Conservation (phyloP, 2,329 filamentous ascomycete genomes). For the Gremmenia infestans region DNA sequence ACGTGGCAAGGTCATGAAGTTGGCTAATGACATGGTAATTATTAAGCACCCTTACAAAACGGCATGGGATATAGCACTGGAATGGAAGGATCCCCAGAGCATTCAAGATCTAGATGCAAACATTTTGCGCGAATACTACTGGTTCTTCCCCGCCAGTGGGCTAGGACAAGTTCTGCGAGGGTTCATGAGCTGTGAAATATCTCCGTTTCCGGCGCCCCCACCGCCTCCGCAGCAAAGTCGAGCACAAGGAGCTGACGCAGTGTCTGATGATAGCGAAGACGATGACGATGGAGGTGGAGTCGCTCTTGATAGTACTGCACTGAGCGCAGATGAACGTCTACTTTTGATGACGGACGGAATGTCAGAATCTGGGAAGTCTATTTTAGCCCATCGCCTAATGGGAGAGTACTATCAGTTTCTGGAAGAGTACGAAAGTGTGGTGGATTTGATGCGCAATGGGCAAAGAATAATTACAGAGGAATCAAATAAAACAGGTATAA, state of each 20-base stretch:
- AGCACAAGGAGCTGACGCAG: constrained; percentile 28
- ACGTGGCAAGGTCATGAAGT: constrained; percentile 65
- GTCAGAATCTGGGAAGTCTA: constrained; percentile 57
- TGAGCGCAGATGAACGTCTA: constrained; percentile 67
- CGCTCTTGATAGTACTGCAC: constrained; percentile 52
- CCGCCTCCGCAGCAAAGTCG: constrained; percentile 27
- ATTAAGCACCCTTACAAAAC: constrained; percentile 86
- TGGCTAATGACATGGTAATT: constrained; percentile 90
- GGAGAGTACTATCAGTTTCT: constrained; percentile 77
- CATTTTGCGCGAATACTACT: constrained; percentile 74
- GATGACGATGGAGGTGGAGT: constrained; percentile 51
- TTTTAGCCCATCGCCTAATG: constrained; percentile 78
- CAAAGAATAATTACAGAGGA: constrained; percentile 56
- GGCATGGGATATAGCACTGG: constrained; percentile 86
- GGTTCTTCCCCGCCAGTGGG: constrained; percentile 79
- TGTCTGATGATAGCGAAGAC: constrained; percentile 46
- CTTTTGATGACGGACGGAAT: constrained; percentile 76
- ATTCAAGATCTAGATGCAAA: constrained; percentile 73
- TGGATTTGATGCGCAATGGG: constrained; percentile 74
- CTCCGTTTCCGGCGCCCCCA: constrained; percentile 61
- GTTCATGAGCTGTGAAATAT: constrained; percentile 77
- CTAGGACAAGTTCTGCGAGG: constrained; percentile 76
- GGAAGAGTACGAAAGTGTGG: constrained; percentile 79
- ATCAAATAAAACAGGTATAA: constrained; percentile 61
- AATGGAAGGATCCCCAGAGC: constrained; percentile 78